Percentiles rank a stretch among this genome's conserved stretches.
These are phyloP conservation scores for Ascochyta viciae-villosae DNA, from an alignment of 2,329 filamentous ascomycete species.

Conservation along the genomic window DNA sequence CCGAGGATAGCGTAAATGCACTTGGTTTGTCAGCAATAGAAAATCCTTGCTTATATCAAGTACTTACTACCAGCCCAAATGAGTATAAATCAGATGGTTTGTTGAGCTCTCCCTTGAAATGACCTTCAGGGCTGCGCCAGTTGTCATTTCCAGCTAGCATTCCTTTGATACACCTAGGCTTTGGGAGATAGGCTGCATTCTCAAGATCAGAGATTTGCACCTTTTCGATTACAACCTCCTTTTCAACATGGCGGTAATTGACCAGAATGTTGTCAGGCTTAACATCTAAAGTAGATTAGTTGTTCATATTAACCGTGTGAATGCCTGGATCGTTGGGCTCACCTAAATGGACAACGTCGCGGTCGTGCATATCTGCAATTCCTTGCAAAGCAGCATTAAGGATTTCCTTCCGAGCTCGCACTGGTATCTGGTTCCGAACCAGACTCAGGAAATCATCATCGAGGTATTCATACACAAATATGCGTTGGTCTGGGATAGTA, in stretches of 20 bases:
- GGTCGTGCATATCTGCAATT: conserved; percentile 33
- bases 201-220: conserved; percentile 41
- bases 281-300: conserved; percentile 29
- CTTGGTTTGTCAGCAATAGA: conserved; percentile 22
- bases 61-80: conserved; percentile 38
- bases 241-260: conserved; percentile 18
- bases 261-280: conserved; percentile 43
- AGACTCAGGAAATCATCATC: conserved; percentile 29
- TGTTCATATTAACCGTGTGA: conserved; percentile 1
- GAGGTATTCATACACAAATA: conserved; percentile 35
- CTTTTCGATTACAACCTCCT: conserved; percentile 23
- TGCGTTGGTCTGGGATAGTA: conserved; percentile 24
- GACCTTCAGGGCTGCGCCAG: conserved; percentile 43
- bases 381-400: conserved; percentile 33
- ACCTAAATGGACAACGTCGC: conserved; percentile 39
- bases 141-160: conserved; percentile 41
- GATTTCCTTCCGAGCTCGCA: conserved; percentile 28
- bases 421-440: conserved; percentile 19
- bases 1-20: conserved; percentile 36
- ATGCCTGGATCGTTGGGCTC: background rate
- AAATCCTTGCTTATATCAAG: background rate
- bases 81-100: conserved; percentile 42
- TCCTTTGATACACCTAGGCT: conserved; percentile 38
- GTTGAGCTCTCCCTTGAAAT: conserved; percentile 35
- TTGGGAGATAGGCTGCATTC: conserved; percentile 47